A percentile compares a stretch with the other conserved stretches of the same genome.
phyloP scores from a whole-genome alignment of 306 rosid genomes.

The Cucurbita moschata region DNA sequence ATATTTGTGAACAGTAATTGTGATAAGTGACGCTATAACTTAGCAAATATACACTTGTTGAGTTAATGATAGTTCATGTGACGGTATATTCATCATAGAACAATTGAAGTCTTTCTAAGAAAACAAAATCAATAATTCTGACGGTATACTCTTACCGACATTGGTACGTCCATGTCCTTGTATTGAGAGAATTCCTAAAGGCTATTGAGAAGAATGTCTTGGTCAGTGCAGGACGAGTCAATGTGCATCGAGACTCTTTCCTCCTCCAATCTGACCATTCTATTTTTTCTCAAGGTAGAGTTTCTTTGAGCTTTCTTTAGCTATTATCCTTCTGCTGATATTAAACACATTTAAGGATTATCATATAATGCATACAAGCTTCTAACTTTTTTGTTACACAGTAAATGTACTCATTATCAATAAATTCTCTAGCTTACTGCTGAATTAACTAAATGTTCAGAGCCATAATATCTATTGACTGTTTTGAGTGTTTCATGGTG shows the following conservation, averaged over 20 bases:
- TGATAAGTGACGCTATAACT: no score
- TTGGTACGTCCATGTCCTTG: slow-evolving; percentile 41
- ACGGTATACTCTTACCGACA: background rate
- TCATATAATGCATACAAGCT: background rate
- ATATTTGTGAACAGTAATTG: background rate
- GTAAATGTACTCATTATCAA: background rate
- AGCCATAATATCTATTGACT: background rate
- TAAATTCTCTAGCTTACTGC: background rate
- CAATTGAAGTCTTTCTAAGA: background rate
- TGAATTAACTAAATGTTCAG: background rate
- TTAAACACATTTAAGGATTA: background rate
- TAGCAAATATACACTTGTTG: background rate
- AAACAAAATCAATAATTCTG: background rate
- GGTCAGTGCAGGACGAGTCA: slow-evolving; percentile 47
- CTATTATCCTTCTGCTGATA: background rate
- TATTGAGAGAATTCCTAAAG: slow-evolving; percentile 48
- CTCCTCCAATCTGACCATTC: slow-evolving; percentile 84
- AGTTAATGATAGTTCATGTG: background rate
- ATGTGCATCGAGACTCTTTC: slow-evolving; percentile 36
- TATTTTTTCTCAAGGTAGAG: slow-evolving; percentile 45
- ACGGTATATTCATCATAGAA: background rate
- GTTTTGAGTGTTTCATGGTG: background rate
- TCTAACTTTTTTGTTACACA: background rate
- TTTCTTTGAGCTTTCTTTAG: background rate
- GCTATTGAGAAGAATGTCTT: slow-evolving; percentile 31